Base-by-base conservation (phyloP, 75 land plant genomes). In the Selaginella moellendorffii region DNA sequence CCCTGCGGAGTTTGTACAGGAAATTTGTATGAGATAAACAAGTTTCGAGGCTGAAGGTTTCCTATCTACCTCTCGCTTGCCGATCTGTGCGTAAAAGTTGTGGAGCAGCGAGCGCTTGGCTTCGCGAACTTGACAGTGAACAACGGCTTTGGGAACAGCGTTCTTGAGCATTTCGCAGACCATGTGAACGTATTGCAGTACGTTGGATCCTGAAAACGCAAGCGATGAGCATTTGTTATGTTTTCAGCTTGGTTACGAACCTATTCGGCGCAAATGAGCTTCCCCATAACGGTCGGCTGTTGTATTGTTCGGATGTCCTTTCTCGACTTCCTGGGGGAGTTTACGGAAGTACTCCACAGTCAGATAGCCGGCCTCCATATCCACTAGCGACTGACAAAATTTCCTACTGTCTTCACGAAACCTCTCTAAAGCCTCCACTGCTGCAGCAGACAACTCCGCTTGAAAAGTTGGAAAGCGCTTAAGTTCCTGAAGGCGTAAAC, bases 1-100 rank as follows among this genome's bases (percentile, higher is more conserved):
- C 58, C 28, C 90, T 86, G 86, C 52, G 61, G 22, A 65, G 53
- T 17, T 63, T 22, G 14, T 27, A 31, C n/a, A n/a, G n/a, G n/a
- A n/a, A n/a, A n/a, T n/a, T n/a, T n/a, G n/a, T n/a, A n/a, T n/a
- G n/a, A n/a, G n/a, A n/a, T n/a, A n/a, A n/a, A n/a, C n/a, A n/a
- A n/a, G n/a, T n/a, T n/a, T n/a, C n/a, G n/a, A n/a, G n/a, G n/a
- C n/a, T n/a, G n/a, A n/a, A n/a, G n/a, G n/a, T n/a, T n/a, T n/a
- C n/a, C n/a, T 36, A 36, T 36, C 14, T 36, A 56, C 59, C 21
- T 56, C 59, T 8, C 59, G 19, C n/a, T 56, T 56, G 5, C 59
- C 59, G n/a, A 56, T 56, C 59, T 56, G 59, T 56, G 24, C 59
- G n/a, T 56, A 56, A 25, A 56, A 56, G 24, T 56, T 56, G 59